Percentiles rank a stretch among this genome's conserved stretches.
Evolutionary conservation across 495 filamentous ascomycete species (phyloP).

Genomic region (Sordaria brevicollis): DNA sequence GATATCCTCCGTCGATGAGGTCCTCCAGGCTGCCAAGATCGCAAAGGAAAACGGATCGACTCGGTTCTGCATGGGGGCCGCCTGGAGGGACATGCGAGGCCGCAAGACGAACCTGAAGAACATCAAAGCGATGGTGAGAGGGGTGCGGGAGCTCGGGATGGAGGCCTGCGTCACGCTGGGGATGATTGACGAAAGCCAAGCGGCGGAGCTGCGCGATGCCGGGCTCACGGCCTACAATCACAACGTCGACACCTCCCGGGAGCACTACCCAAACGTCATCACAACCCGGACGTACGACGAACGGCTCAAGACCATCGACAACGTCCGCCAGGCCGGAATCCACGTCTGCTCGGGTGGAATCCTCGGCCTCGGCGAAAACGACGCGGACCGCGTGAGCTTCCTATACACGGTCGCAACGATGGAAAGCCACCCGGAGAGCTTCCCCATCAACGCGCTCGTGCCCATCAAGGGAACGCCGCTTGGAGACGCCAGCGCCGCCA

Average conservation of each 20-base stretch:
- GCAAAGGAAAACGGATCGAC: constrained; percentile 72
- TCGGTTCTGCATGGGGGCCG: constrained; percentile 86
- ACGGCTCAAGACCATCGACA: constrained; percentile 58
- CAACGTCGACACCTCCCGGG: constrained; percentile 78
- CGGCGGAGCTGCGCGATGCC: constrained; percentile 67
- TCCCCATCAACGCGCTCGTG: constrained; percentile 78
- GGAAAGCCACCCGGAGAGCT: constrained; percentile 68
- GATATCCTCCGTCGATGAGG: constrained; percentile 64
- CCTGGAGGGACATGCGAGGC: constrained; percentile 85
- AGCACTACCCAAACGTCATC: constrained; percentile 74
- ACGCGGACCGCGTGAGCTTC: constrained; percentile 65
- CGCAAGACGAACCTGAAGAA: constrained; percentile 69
- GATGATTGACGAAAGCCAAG: constrained; percentile 73
- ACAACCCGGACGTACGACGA: constrained; percentile 77
- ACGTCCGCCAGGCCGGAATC: constrained; percentile 73
- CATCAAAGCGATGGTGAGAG: constrained; percentile 70
- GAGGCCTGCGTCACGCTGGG: constrained; percentile 81
- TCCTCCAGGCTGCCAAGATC: constrained; percentile 61
- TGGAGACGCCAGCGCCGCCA: constrained; percentile 49
- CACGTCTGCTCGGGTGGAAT: constrained; percentile 82
- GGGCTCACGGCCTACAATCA: constrained; percentile 85
- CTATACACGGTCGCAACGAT: constrained; percentile 68
- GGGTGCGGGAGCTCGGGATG: constrained; percentile 70
- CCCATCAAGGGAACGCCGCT: constrained; percentile 79
- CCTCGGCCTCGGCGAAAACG: constrained; percentile 64